phyloP scores from a whole-genome alignment of 495 filamentous ascomycete genomes.

The Tetracladium setigerum region DNA sequence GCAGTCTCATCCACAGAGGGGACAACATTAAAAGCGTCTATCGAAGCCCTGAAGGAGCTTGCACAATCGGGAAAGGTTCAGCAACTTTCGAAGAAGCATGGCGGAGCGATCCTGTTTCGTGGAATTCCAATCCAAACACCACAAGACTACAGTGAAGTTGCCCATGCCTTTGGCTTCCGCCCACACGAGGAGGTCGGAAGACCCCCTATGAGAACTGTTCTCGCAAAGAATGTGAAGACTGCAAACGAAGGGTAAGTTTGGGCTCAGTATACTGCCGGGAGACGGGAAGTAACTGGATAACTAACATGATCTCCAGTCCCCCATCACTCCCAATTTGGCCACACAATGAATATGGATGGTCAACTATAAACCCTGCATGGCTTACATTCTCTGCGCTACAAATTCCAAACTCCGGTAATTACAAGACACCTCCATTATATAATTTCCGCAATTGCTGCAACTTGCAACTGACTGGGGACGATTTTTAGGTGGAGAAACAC shows the following conservation, averaged over 20 bases:
- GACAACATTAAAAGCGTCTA: constrained; percentile 1
- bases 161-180: constrained; percentile 5
- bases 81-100: constrained; percentile 8
- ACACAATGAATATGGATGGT: constrained; percentile 23
- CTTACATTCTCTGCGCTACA: constrained; percentile 18
- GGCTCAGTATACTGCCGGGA: too few relatives aligned
- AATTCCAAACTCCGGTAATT: constrained; percentile 4
- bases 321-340: constrained; percentile 22
- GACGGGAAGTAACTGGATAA: too few relatives aligned
- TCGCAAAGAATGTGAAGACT: constrained; percentile 17
- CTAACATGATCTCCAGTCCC: constrained; percentile 4
- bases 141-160: too few relatives aligned
- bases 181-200: constrained; percentile 20
- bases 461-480: too few relatives aligned
- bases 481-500: constrained; percentile 10
- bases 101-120: constrained; percentile 18
- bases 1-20: background rate
- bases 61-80: constrained; percentile 15
- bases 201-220: constrained; percentile 17
- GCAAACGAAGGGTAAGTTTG: constrained; percentile 14
- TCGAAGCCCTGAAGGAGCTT: background rate
- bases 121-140: constrained; percentile 18
- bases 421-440: background rate
- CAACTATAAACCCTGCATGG: constrained; percentile 22
- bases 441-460: too few relatives aligned